Base-by-base conservation (phyloP, 306 rosid species). In the Ochetophila trinervis region DNA sequence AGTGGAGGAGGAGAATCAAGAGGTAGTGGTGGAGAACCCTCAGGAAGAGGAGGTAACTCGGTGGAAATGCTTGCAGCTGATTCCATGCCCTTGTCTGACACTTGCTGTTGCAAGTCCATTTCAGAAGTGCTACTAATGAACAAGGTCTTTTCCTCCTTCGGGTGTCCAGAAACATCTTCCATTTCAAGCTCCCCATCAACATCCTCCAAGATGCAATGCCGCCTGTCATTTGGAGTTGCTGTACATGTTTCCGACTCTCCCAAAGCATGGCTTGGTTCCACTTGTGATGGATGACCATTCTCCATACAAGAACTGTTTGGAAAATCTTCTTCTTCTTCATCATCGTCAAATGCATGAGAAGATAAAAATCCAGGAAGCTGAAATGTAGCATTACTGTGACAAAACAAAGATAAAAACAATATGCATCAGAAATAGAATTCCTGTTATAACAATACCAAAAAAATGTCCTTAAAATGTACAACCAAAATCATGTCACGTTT, bases 171-270 rank as follows among this genome's bases (percentile, higher is more conserved):
- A 61, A 94, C 99, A 81, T 94, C 97, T 82, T 94, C 99, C 99
- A 94, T 94, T 83, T 94, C 99, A 52, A 94, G 96, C 53, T 94
- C 97, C 30, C 96, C 96, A 35, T 94, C 99, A 55, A 94, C 97
- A 63, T 94, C 97, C 82, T 94, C 97, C 78, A 94, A 84, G 76
- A 94, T 91, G 82, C 84, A 83, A 60, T 90, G 97, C 45, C 97
- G 96, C 83, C 95, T 86, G 82, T 94, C 99, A 77, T 66, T 86
- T 72, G 95, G 95, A 54, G 97, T 88, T 57, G 80, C 80, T 45
- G 81, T 75, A 73, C 79, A 71, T 36, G 90, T 63, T 84, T 93
- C 96, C 59, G 83, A 73, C 59, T 88, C 97, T 65, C 85, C 97
- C 51, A 82, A 62, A 47, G 70, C 80, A 48, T 32, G 77, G 12